A percentile compares a stretch with the other conserved stretches of the same genome.
These are phyloP conservation scores for Macaranga tanarius DNA, from an alignment of 441 rosid genomes.

Conservation along the genomic window DNA sequence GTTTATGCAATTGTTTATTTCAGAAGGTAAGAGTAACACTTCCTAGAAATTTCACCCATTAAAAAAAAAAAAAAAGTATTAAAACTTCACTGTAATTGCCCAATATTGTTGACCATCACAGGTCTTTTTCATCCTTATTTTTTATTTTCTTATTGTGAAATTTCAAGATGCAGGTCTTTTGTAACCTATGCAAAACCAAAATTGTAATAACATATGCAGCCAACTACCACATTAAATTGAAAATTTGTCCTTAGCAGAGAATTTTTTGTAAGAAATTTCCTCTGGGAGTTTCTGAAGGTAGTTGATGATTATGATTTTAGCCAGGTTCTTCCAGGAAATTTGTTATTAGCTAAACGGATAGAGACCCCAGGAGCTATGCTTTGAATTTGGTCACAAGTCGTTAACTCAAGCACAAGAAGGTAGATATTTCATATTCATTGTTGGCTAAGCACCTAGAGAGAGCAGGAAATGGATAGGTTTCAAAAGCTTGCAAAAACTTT, in stretches of 20 bases:
- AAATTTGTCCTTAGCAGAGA: no score
- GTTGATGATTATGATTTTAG: no score
- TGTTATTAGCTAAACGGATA: neutral
- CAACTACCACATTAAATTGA: no score
- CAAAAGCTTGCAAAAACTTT: conserved; percentile 5
- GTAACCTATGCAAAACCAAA: neutral
- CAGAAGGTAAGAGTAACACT: neutral
- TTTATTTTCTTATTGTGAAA: no score
- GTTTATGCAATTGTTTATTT: neutral
- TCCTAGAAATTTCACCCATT: neutral
- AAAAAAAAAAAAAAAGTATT: neutral
- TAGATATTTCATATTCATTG: neutral
- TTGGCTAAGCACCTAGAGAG: neutral
- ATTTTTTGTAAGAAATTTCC: no score
- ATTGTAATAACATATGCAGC: neutral
- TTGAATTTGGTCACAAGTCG: neutral
- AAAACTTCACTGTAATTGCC: neutral
- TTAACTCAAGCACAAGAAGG: neutral
- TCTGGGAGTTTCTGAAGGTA: no score
- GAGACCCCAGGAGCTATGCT: neutral
- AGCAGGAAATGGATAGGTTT: conserved; percentile 21
- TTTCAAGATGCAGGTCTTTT: neutral
- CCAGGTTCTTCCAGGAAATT: neutral
- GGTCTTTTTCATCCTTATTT: neutral
- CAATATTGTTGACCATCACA: neutral